Evolutionary conservation across 192 early-diverging fungal genomes (phyloP).

Genomic region (Entomortierella chlamydospora): DNA sequence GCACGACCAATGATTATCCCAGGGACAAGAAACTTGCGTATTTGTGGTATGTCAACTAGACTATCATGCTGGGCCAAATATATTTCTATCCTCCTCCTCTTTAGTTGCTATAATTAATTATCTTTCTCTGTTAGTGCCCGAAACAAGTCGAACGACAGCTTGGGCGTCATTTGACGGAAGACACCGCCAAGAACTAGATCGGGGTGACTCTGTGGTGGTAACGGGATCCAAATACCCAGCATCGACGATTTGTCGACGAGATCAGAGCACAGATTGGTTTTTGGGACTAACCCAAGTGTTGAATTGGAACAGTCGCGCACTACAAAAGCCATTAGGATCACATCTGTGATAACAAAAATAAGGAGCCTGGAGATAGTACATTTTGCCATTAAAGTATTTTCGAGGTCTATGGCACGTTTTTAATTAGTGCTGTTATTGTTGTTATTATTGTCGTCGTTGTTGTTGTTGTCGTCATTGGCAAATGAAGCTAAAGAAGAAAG

Average conservation of each 20-base stretch:
- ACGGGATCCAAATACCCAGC: conserved; percentile 88
- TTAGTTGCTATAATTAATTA: background rate
- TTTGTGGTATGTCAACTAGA: conserved; percentile 64
- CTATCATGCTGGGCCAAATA: no score
- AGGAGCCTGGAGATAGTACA: background rate
- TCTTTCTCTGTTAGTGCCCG: conserved; percentile 19
- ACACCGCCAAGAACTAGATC: conserved; percentile 82
- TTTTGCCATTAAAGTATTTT: background rate
- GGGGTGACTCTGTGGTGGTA: conserved; percentile 85
- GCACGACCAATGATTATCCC: conserved; percentile 96
- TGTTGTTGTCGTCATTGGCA: no score
- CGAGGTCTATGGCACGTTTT: background rate
- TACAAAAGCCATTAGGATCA: conserved; percentile 81
- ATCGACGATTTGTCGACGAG: conserved; percentile 78
- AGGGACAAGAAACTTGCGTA: conserved; percentile 82
- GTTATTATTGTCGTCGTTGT: no score
- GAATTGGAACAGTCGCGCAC: conserved; percentile 91
- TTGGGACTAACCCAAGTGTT: conserved; percentile 79
- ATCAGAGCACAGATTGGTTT: conserved; percentile 91
- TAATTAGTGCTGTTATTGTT: background rate
- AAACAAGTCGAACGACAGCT: conserved; percentile 72
- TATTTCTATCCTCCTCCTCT: background rate
- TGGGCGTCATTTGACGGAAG: conserved; percentile 96
- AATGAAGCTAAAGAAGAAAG: no score
- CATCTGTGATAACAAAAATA: conserved; percentile 22